Evolutionary conservation across 345 rosid species (phyloP).

Genomic region (Fremontodendron californicum): DNA sequence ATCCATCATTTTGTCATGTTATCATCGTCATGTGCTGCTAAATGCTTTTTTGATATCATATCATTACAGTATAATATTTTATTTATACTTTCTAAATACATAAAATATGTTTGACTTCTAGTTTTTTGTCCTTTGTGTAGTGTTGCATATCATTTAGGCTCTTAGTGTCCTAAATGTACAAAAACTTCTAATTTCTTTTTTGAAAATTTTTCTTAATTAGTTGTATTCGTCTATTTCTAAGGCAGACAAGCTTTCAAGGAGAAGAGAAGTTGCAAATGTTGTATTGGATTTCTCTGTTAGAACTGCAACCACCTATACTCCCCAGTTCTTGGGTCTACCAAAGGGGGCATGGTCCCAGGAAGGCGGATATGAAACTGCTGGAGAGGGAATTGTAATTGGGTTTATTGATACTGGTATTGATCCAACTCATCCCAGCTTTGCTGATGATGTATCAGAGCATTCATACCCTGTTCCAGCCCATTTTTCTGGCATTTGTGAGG

Average conservation of each 20-base stretch:
- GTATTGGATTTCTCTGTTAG: constrained; percentile 79
- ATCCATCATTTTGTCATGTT: constrained; percentile 15
- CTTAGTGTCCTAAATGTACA: background rate
- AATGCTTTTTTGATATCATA: background rate
- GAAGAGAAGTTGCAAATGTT: constrained; percentile 78
- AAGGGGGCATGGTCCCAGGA: constrained; percentile 76
- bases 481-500: constrained; percentile 93
- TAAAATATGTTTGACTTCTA: background rate
- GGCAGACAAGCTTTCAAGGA: constrained; percentile 68
- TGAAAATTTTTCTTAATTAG: constrained; percentile 4
- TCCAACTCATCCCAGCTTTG: constrained; percentile 87
- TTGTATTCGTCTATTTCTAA: constrained; percentile 24
- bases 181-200: background rate
- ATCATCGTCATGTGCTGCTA: constrained; percentile 26
- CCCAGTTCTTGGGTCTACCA: constrained; percentile 88
- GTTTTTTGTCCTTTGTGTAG: background rate
- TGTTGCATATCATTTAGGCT: background rate
- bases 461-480: constrained; percentile 75
- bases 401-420: constrained; percentile 93
- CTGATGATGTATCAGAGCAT: constrained; percentile 50
- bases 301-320: constrained; percentile 89
- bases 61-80: constrained; percentile 12
- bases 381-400: constrained; percentile 89
- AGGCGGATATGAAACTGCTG: constrained; percentile 82
- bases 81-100: background rate